Percentiles rank a stretch among this genome's conserved stretches.
Evolutionary conservation across 352 stramenopile genomes (phyloP).

Genomic region (Pythium graminicola): DNA sequence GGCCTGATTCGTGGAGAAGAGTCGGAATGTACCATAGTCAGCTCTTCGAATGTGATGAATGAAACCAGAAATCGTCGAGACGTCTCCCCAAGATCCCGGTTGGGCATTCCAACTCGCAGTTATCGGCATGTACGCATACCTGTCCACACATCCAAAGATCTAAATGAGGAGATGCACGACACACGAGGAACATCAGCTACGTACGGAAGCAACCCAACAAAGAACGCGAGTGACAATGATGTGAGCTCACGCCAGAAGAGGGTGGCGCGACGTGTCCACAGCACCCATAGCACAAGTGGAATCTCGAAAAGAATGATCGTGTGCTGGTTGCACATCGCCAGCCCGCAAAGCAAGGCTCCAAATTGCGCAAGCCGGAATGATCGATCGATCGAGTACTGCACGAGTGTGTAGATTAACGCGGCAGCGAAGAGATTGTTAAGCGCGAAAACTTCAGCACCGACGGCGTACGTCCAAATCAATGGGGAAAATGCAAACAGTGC

Average conservation of each 20-base stretch:
- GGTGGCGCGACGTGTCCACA: conserved; percentile 39
- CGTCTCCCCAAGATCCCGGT: conserved; percentile 90
- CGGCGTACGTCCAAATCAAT: conserved; percentile 93
- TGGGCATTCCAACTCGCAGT: conserved; percentile 56
- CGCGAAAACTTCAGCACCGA: conserved; percentile 93
- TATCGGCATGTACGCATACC: conserved; percentile 77
- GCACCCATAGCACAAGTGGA: conserved; percentile 76
- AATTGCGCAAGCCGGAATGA: conserved; percentile 22
- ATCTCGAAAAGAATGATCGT: conserved; percentile 91
- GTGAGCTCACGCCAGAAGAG: conserved; percentile 35
- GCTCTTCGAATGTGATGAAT: conserved; percentile 87
- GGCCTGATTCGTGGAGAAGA: conserved; percentile 76
- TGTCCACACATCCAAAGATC: not conserved
- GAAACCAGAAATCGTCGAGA: conserved; percentile 77
- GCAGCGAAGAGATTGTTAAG: conserved; percentile 94
- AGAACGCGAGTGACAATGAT: conserved; percentile 44
- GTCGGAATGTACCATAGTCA: conserved; percentile 92
- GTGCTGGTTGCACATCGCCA: conserved; percentile 96
- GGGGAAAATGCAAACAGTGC: conserved; percentile 89
- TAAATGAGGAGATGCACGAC: not conserved
- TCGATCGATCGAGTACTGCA: conserved; percentile 36
- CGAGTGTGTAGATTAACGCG: conserved; percentile 58
- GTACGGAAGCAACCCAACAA: conserved; percentile 81
- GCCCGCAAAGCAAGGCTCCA: conserved; percentile 86
- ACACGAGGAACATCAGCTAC: conserved; percentile 7